Base-by-base conservation (phyloP, 257 asterid genomes). In the Capsicum chinense region DNA sequence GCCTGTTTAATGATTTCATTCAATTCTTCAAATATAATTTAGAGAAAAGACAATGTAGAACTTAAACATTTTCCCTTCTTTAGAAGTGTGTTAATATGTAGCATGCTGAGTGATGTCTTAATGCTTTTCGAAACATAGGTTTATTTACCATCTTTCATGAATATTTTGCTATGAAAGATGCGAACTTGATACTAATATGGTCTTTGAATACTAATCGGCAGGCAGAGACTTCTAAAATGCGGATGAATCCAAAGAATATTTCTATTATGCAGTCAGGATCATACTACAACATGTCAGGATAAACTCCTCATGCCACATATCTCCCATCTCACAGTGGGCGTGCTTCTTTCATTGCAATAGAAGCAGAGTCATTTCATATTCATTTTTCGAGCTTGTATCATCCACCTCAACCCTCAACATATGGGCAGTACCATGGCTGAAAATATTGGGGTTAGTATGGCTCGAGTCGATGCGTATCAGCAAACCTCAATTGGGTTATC, bases 201-300 rank as follows among this genome's bases (percentile, higher is more conserved):
- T 11, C 17, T n/a, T 11, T 64, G 71, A 64, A 64, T 33, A 10
- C 5, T 26, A 11, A 6, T 62, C 9, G 44, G 5, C 71, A 95
- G 99, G 95, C 94, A 2, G 99, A 95, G 91, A 92, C 99, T 60
- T 92, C 99, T n/a, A 98, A 94, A 83, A 91, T 95, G 37, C 94
- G 99, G 99, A 89, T 94, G 97, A 94, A 87, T 88, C 91, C 93
- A 42, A 88, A 97, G 87, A 98, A 95, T 70, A 80, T 85, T 85
- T 85, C 95, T 48, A 85, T 88, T 50, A 11, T 95, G 88, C 99
- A 92, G 84, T 91, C 99, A 4, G 90, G 91, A 1, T 91, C 99
- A 4, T 94, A 92, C 80, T 93, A 93, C 91, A 95, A 91, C 92
- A 90, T 95, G 93, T 86, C 96, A 10, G 98, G 94, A 80, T 98